Base-by-base conservation (phyloP, 306 rosid genomes). In the Ammopiptanthus mongolicus region DNA sequence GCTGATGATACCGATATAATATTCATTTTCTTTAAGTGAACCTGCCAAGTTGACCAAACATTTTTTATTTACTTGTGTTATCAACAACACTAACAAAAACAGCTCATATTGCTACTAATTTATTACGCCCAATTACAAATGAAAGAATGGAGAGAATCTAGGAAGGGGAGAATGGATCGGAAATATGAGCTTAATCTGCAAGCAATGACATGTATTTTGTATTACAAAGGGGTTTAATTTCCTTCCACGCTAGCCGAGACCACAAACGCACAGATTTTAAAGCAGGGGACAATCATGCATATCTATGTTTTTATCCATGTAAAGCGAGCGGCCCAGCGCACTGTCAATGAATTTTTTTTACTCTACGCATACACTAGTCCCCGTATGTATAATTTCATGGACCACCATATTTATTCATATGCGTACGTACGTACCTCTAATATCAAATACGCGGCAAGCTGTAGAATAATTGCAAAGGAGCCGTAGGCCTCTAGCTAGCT, bases 21-120 rank as follows among this genome's bases (percentile, higher is more conserved):
- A 53, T 65, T 77, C 83, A 59, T 79, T 44, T 57, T 58, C 69
- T 48, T 75, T 19, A 17, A 48, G 53, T 4, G 19, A 47, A 66
- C 81, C 92, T 81, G 88, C 75, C 79, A 68, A 65, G 85, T 82
- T 77, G 67, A 75, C 81, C 82, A 57, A 33, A 33, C 73, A 9
- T 39, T 67, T 36, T 67, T 47, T 8, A 65, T 37, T 72, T 7
- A n/a, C 15, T 36, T 17, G 1, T 76, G 65, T 44, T 13, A 61
- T 50, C 25, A 37, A 41, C 51, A 37, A 58, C 66, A 60, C 63
- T 60, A 71, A 7, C 81, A 65, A 19, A 59, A 78, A 50, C 83
- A 83, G 86, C 83, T 83, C 76, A 83, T 78, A 65, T 5, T n/a
- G 0, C 0, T 56, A 67, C 66, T 82, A 25, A 41, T 64, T 15